A percentile compares a stretch with the other conserved stretches of the same genome.
Conservation (phyloP, 176 grass and related monocot species). For the Leersia perrieri region DNA sequence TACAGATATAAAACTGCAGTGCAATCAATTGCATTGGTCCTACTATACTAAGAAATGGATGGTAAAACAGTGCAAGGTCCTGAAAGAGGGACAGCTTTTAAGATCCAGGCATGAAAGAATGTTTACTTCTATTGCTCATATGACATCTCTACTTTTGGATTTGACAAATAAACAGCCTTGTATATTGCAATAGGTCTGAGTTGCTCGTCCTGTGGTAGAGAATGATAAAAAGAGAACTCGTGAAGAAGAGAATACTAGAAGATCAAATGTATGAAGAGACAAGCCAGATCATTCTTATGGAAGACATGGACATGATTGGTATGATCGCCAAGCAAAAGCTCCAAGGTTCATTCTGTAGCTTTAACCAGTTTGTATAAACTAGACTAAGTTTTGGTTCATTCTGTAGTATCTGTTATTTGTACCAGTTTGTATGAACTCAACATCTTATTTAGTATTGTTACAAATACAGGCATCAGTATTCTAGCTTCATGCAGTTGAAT, state of each 20-base stretch:
- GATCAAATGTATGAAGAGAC: constrained; percentile 36
- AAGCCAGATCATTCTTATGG: constrained; percentile 44
- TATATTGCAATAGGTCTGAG: constrained; percentile 64
- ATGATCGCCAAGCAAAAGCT: constrained; percentile 52
- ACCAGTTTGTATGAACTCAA: neutral
- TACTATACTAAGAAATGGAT: constrained; percentile 55
- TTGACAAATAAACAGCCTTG: constrained; percentile 14
- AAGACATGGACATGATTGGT: constrained; percentile 35
- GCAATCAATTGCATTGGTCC: neutral
- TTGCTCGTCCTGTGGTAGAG: constrained; percentile 65
- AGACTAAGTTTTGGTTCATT: neutral
- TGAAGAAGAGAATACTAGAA: constrained; percentile 54
- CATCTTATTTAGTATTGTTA: neutral
- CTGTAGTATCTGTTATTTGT: neutral
- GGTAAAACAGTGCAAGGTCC: constrained; percentile 65
- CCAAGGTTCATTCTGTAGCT: neutral
- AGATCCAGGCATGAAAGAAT: constrained; percentile 63
- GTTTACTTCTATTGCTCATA: neutral
- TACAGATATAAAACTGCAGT: neutral
- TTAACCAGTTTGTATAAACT: neutral
- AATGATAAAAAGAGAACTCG: constrained; percentile 55
- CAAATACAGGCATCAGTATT: neutral
- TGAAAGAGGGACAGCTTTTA: constrained; percentile 57
- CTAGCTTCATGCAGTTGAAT: neutral
- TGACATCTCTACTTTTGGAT: neutral